A percentile compares a stretch with the other conserved stretches of the same genome.
Conservation (phyloP, 257 asterid species). For the Lantana camara region DNA sequence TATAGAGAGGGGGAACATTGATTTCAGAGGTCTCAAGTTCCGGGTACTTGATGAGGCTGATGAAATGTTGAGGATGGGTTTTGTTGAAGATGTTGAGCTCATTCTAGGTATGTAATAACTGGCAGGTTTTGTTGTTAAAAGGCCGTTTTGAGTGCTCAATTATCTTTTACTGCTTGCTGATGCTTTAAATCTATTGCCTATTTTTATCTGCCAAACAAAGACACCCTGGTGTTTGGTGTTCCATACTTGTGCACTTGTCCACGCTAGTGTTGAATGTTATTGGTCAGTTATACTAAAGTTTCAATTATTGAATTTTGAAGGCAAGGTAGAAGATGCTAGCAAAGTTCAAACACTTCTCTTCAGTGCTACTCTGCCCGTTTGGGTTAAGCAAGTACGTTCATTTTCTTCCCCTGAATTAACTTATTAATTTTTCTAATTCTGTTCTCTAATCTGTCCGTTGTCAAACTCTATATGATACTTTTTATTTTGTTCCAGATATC, state of each 20-base stretch:
- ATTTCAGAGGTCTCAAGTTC: constrained; percentile 74
- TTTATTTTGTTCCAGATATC: constrained; percentile 55
- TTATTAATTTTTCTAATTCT: neutral
- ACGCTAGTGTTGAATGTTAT: neutral
- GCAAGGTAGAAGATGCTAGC: constrained; percentile 81
- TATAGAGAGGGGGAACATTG: constrained; percentile 75
- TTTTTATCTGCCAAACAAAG: neutral
- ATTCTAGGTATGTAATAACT: constrained; percentile 68
- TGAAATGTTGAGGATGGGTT: constrained; percentile 99
- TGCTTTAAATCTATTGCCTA: neutral
- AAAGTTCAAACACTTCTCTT: constrained; percentile 95
- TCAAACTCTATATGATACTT: constrained; percentile 2
- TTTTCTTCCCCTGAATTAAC: neutral
- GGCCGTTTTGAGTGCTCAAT: neutral
- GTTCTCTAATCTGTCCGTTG: neutral
- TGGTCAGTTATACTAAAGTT: constrained; percentile 8
- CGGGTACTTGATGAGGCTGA: constrained; percentile 99
- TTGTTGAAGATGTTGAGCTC: constrained; percentile 97
- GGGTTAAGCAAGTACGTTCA: constrained; percentile 83
- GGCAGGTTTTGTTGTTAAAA: neutral
- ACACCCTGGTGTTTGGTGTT: neutral
- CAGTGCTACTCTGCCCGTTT: constrained; percentile 89
- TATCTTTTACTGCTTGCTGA: neutral
- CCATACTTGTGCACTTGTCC: too few relatives aligned
- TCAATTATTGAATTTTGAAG: constrained; percentile 36